Evolutionary conservation across 192 early-diverging fungal species (phyloP), one percentile per base, ranked within the genome.

Genomic region (Rhizophagus prolifer): DNA sequence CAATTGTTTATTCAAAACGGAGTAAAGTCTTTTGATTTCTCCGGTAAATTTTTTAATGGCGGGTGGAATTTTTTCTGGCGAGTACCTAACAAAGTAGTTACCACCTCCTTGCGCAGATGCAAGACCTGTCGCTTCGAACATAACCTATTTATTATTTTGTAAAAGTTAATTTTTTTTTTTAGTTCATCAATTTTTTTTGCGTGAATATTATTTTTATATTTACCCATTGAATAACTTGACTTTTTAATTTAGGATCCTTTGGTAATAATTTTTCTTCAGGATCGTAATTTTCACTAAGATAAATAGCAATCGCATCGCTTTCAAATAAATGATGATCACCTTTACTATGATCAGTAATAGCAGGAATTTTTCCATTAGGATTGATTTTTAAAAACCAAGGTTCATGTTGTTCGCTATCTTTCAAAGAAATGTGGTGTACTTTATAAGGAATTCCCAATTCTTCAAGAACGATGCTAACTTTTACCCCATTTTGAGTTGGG

Each of bases 271-370:
- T 78, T 78, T 83, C 79, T 50, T 87, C 66, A n/a, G 78, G 82
- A 78, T 87, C 89, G 46, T 88, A 84, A 77, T 81, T 62, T 26
- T 87, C 86, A 30, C 84, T 85, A 10, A 90, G 77, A 79, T 89
- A 90, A 9, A 82, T 70, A 72, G 87, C 77, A 58, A 90, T 90
- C 8, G 89, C 87, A 26, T 81, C 88, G 23, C 77, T 83, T 71
- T 90, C 87, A 74, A 90, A 88, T 10, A 90, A 85, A 62, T 61
- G 19, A 78, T 85, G 85, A 79, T 87, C 85, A 47, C 78, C 78
- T 38, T 80, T 80, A 16, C 70, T 50, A 74, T 88, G 86, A 76
- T 88, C 87, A 7, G 83, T 79, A 61, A 90, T 81, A 28, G 87
- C 85, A 14, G 83, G 82, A 54, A 88, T 82, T 41, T 44, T 66